Base-by-base conservation (phyloP, 768 basidiomycete genomes). In the Strobilomyces echinocephalus region DNA sequence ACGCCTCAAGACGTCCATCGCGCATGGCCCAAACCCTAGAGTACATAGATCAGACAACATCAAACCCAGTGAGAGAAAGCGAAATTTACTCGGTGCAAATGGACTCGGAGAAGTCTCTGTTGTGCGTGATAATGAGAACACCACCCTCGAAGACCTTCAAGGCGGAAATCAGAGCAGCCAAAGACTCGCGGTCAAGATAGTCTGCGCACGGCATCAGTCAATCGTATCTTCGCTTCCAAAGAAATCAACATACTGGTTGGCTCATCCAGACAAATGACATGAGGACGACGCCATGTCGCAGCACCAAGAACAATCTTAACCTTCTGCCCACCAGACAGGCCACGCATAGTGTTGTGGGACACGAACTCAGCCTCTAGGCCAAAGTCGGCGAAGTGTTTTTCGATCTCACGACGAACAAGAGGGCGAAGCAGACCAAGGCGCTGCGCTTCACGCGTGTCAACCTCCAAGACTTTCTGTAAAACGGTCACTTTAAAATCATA, bases 301-400 rank as follows among this genome's bases (percentile, higher is more conserved):
- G 95, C 94, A 75, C 91, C 94, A 63, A 97, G 89, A 44, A 97
- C 95, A 66, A 97, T 93, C 87, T 97, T 97, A 72, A 97, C 95
- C 78, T 97, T 97, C 77, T 97, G 95, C 71, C 95, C 95, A 74
- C 95, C 95, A 59, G 94, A 95, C 43, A 97, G 85, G 83, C 95
- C 95, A 56, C 95, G 83, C 97, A 98, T 99, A 63, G 88, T 88
- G 84, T 98, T 99, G 82, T 99, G 97, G 24, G 91, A 91, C 60
- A 95, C 93, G 73, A 99, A 98, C 79, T 98, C 97, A 58, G 97
- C 79, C 77, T 99, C 97, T 65, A 99, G 91, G 77, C 97, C 94
- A 66, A 98, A 97, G 80, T 98, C 95, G 57, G 90, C 91, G 63
- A 98, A 95, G 82, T 97, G 95, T 79, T 95, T 95, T 84, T 97